Evolutionary conservation across 768 basidiomycete genomes (phyloP), one percentile per base, ranked within the genome.

Genomic region (Lactifluus hygrophoroides): DNA sequence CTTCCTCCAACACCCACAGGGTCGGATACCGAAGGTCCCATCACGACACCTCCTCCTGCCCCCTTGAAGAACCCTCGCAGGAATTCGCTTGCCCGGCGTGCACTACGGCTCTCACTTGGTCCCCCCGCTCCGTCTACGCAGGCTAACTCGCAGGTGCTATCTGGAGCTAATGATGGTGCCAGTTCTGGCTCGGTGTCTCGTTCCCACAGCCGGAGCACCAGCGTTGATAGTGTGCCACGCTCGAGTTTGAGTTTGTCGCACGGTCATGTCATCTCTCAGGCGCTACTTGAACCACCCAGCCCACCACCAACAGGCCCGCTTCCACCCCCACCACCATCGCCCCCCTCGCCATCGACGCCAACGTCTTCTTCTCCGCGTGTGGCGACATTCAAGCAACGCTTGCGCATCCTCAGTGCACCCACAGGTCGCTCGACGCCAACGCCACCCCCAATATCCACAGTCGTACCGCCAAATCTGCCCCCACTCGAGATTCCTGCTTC

Each of bases 61-160:
- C 5, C 50, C 59, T 10, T 69, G 66, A 61, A 73, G 69, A 43
- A 62, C 69, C 14, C 84, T 70, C 81, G 85, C 52, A 80, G 78
- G 27, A 59, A 59, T 52, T 80, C 84, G 32, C 71, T 84, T 19
- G 72, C 78, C 14, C 74, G 80, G 59, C 82, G 85, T 56, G 74
- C 79, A 7, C 70, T 85, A 53, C 58, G 63, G 23, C 62, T 70
- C 25, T 72, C 71, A 16, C 58, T 68, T 3, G 68, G 84, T 21
- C 87, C 86, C 0, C 82, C 81, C 54, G 80, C 80, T 34, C 81
- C 87, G 6, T 85, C 88, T 8, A 76, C 80, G 1, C 71, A 74
- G 17, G 74, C 71, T 23, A 75, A 88, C 1, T 84, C 88, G 14
- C 46, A 49, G 9, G 14, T 35, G n/a, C 27, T 27, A n/a, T 21